Conservation (phyloP, 2,329 filamentous ascomycete species). For the Didymella lethalis region DNA sequence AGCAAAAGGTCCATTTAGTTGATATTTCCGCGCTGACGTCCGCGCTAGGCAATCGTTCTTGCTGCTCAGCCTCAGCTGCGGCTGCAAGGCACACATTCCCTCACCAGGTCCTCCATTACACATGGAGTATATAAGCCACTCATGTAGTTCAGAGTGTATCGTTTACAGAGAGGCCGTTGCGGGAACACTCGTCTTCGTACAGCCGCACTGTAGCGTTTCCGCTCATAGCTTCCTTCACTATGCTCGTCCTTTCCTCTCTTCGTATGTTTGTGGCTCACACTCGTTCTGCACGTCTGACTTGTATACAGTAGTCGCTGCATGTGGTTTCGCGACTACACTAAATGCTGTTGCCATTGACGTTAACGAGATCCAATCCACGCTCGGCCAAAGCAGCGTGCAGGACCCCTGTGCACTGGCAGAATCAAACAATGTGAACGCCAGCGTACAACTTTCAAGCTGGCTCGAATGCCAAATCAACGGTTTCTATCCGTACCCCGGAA, state of each 20-base stretch:
- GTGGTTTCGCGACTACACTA: not conserved
- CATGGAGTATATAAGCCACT: conserved; percentile 2
- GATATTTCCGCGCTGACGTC: conserved; percentile 14
- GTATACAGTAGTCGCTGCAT: not conserved
- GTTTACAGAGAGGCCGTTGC: not conserved
- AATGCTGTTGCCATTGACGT: not conserved
- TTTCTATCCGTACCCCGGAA: conserved; percentile 46
- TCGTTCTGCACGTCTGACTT: not conserved
- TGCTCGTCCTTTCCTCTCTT: conserved; percentile 5
- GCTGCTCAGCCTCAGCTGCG: conserved; percentile 18
- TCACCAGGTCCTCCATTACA: conserved; percentile 1
- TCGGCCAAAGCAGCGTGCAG: not conserved
- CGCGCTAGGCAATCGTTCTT: conserved; percentile 7
- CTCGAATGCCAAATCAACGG: conserved; percentile 44
- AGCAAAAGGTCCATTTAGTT: conserved; percentile 6
- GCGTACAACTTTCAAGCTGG: conserved; percentile 42
- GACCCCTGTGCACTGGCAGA: conserved; percentile 39
- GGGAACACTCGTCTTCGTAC: not conserved
- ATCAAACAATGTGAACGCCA: conserved; percentile 35
- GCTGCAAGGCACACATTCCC: conserved; percentile 7
- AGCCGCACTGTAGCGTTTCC: not conserved
- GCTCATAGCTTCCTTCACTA: not conserved
- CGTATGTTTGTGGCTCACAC: not conserved
- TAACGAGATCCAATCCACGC: not conserved
- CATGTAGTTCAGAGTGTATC: not conserved